phyloP scores from a whole-genome alignment of 1,139 yeast genomes.

The Blastobotrys capitulatus region DNA sequence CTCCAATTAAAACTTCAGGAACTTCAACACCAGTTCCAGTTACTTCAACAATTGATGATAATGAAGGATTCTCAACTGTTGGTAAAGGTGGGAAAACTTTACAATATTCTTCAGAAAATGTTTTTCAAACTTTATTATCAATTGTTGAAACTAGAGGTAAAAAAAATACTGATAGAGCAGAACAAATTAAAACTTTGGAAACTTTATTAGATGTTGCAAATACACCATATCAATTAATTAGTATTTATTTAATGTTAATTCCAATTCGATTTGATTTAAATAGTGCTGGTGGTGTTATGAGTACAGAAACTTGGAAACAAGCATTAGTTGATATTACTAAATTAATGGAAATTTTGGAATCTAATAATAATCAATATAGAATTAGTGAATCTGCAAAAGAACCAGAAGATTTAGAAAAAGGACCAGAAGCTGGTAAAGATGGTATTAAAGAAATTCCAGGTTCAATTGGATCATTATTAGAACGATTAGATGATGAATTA shows the following conservation, averaged over 20 bases:
- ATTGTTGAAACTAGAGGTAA: constrained; percentile 92
- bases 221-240: constrained; percentile 68
- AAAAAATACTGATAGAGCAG: constrained; percentile 80
- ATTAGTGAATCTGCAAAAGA: constrained; percentile 72
- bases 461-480: constrained; percentile 78
- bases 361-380: constrained; percentile 51
- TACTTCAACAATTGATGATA: constrained; percentile 22
- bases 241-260: constrained; percentile 73
- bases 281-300: constrained; percentile 64
- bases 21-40: constrained; percentile 1
- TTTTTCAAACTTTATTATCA: constrained; percentile 68
- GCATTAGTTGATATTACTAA: constrained; percentile 57
- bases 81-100: constrained; percentile 40
- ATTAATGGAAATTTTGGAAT: constrained; percentile 65
- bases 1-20: constrained; percentile 4
- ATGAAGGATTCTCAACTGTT: constrained; percentile 38
- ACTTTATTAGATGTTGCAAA: constrained; percentile 48
- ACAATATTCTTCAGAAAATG: constrained; percentile 38
- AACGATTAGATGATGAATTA: constrained; percentile 93
- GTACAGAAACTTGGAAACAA: constrained; percentile 75
- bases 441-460: constrained; percentile 80
- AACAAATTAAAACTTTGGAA: constrained; percentile 72
- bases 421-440: constrained; percentile 62
- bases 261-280: constrained; percentile 80
- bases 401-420: constrained; percentile 69